Base-by-base conservation (phyloP, 2,329 filamentous ascomycete genomes). In the Hymenoscyphus infarciens region DNA sequence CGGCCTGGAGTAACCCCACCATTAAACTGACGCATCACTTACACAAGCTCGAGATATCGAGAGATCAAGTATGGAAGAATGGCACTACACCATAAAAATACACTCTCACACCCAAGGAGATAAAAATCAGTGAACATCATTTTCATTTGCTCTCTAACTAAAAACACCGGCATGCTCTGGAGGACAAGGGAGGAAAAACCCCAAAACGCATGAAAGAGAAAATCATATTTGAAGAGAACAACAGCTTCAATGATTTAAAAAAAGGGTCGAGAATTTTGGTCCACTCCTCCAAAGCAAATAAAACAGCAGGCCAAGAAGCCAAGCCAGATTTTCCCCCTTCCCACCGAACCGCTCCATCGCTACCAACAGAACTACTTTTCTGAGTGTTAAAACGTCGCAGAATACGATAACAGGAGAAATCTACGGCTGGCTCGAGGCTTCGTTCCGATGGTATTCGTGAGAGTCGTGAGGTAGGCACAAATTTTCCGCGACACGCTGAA, bases 361-460 rank as follows among this genome's bases (percentile, higher is more conserved):
- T 70, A 73, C 69, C 69, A 73, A 55, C 45, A 63, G 70, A 73
- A 73, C 19, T 22, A 49, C 71, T 72, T 73, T 73, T 74, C 68
- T 66, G 69, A 73, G 72, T 72, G 64, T 68, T 69, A 70, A 71
- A 68, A 69, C 64, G 66, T 70, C 64, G 66, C 63, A 63, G 63
- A 55, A 55, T 33, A 61, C 66, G 64, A 70, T 70, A 70, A 68
- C 70, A 72, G 63, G 52, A 65, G 66, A 64, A 64, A 62, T 59
- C 61, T 57, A 64, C 70, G 69, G 64, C 63, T 68, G 70, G 69
- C 67, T 69, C 63, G 68, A 69, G 65, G 69, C 66, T 68, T 69
- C 62, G 67, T 70, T 67, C 71, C 70, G 67, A 68, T 71, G 67
- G 70, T 68, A 71, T 71, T 72, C 70, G 69, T 74, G 66, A 73